Evolutionary conservation across 1,139 yeast genomes (phyloP), one percentile per base, ranked within the genome.

Genomic region (Pneumocystis carinii): DNA sequence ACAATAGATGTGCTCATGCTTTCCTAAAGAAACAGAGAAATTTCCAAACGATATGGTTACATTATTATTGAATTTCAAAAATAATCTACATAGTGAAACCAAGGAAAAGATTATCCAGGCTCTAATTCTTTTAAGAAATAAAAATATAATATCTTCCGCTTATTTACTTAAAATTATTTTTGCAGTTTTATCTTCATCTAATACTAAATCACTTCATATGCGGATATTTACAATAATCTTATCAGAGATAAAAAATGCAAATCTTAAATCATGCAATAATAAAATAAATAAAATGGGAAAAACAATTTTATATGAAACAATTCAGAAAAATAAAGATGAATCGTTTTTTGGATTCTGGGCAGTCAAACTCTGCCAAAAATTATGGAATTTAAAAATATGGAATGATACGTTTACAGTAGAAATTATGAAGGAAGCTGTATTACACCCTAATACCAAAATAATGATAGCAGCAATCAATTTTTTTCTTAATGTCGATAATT

Each of bases 301-400:
- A 74, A 96, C 97, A 0, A 75, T 92, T 64, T 80, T 95, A 63
- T 90, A 94, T 77, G 88, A 87, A 70, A 77, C 90, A 67, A 77
- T 92, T 61, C 68, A 65, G 59, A 58, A 67, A 29, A 92, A 87
- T 67, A 87, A 85, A 69, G 83, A 86, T 66, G 90, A 86, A 69
- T 77, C 84, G 59, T 87, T 77, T 12, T 77, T 79, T 65, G 97
- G 97, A 56, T 76, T 92, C 38, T 92, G 98, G 97, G 97, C 98
- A 3, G 87, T 97, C 10, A 90, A 89, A 71, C 78, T 92, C 64
- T 90, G 97, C 8, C 81, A 97, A 73, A 97, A 92, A 74, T 79
- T 92, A 64, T 92, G 99, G 99, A 82, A 95, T 76, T 81, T 97
- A 72, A 96, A 96, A 71, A 86, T 92, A 66, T 92, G 99, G 99